These are phyloP conservation scores for Didymella arachidicola DNA, from an alignment of 2,329 filamentous ascomycete genomes.

Conservation along the genomic window DNA sequence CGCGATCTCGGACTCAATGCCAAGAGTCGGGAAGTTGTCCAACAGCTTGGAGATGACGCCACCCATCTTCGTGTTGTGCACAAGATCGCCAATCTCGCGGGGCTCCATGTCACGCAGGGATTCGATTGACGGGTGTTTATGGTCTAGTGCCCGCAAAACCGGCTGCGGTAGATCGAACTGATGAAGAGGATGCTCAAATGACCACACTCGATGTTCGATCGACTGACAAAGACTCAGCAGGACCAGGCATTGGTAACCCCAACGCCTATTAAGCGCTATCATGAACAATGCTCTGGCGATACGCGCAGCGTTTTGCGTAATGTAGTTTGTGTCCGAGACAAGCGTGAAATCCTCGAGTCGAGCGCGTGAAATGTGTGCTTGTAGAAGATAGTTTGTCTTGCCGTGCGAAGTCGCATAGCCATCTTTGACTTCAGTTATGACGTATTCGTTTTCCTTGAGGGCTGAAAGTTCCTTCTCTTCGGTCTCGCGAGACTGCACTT, in stretches of 20 bases:
- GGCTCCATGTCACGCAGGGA: constrained; percentile 90
- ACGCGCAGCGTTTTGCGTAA: constrained; percentile 92
- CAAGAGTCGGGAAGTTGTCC: constrained; percentile 90
- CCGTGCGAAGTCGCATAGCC: constrained; percentile 73
- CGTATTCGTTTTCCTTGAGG: constrained; percentile 69
- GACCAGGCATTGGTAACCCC: constrained; percentile 94
- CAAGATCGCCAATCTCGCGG: constrained; percentile 85
- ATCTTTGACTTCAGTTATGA: constrained; percentile 80
- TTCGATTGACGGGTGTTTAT: constrained; percentile 83
- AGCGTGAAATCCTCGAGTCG: constrained; percentile 93
- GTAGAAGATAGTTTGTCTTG: constrained; percentile 95
- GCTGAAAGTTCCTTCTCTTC: constrained; percentile 86
- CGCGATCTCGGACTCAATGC: constrained; percentile 91
- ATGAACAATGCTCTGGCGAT: constrained; percentile 96
- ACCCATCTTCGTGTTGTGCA: constrained; percentile 90
- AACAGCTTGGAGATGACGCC: constrained; percentile 80
- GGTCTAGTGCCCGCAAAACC: constrained; percentile 82
- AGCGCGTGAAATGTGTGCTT: constrained; percentile 89
- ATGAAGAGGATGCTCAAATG: constrained; percentile 91
- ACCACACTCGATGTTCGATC: constrained; percentile 95
- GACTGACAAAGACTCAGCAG: constrained; percentile 93
- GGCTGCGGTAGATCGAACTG: constrained; percentile 91
- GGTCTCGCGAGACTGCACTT: constrained; percentile 89
- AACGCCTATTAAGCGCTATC: constrained; percentile 93
- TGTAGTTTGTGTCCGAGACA: constrained; percentile 89